Base-by-base conservation (phyloP, 1,139 yeast genomes). In the Magnusiomyces paraingens region DNA sequence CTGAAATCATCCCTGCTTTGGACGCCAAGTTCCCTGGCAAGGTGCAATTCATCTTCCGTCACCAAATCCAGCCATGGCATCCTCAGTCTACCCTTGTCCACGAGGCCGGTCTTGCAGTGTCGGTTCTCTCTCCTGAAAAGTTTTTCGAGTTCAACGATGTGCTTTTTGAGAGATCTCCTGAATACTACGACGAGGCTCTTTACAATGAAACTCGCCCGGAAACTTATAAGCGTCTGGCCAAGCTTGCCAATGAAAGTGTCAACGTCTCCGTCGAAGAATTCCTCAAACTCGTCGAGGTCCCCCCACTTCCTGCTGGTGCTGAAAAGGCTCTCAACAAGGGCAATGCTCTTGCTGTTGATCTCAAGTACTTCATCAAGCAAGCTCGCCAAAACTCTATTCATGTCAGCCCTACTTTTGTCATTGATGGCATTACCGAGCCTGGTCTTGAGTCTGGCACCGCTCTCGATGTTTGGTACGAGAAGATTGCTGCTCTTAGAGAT, bases 51-150 rank as follows among this genome's bases (percentile, higher is more conserved):
- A 65, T 68, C 45, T 68, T 67, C 65, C 77, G 84, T 58, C 83
- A 86, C 61, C 89, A 84, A 39, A 74, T 85, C 41, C 95, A 88
- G 69, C 93, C 94, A 60, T 88, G 95, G 95, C 96, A 88, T 66
- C 83, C 93, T 36, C 78, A 81, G 53, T 83, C 91, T 0, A 77
- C 79, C 10, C 71, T 81, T 49, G 74, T 83, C 48, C 83, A 85
- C 64, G 96, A 89, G 64, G 86, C 87, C 47, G 78, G 86, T 0
- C 69, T 89, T 47, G 93, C 84, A 0, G 83, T 85, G 36, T 85
- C 86, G 11, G 73, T 74, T 55, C 67, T 83, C 50, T 76, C 77
- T 32, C 83, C 90, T 10, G 76, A 73, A 5, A 67, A 73, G 55
- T 87, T 86, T 70, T 84, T 94, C 87, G 72, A 77, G 40, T 80